These are phyloP conservation scores for Coniosporium apollinis DNA, from an alignment of 495 filamentous ascomycete genomes.

Conservation along the genomic window DNA sequence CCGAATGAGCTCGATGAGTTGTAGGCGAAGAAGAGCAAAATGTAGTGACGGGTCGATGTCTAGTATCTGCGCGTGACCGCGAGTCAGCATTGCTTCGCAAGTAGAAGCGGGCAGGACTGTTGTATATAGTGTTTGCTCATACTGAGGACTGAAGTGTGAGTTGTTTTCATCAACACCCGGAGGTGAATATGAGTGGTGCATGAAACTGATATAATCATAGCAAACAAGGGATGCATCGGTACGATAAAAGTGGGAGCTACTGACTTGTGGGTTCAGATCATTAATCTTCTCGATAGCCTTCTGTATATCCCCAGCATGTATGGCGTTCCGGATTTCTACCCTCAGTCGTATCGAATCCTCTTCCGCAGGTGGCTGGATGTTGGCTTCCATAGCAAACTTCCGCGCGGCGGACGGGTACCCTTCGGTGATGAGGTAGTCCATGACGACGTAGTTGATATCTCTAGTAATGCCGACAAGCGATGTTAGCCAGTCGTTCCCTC, in stretches of 20 bases:
- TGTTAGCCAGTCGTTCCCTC: too few relatives aligned
- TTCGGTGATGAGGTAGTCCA: constrained; percentile 94
- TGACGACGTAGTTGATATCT: constrained; percentile 87
- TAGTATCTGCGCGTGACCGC: constrained; percentile 56
- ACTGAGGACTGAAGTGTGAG: constrained; percentile 78
- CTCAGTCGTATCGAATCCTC: constrained; percentile 57
- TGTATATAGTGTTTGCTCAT: constrained; percentile 37
- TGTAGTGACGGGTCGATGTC: constrained; percentile 72
- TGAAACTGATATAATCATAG: constrained; percentile 96
- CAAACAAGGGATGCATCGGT: constrained; percentile 20
- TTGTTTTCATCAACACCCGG: constrained; percentile 80
- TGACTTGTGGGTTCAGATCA: constrained; percentile 77
- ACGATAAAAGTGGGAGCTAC: constrained; percentile 17
- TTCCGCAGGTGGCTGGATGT: constrained; percentile 56
- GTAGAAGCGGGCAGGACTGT: background rate
- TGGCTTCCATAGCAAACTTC: constrained; percentile 88
- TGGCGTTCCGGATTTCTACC: constrained; percentile 62
- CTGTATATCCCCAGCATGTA: constrained; percentile 71
- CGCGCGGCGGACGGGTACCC: constrained; percentile 86
- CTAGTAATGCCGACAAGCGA: constrained; percentile 29
- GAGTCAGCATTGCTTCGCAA: constrained; percentile 2
- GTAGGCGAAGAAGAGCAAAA: constrained; percentile 77
- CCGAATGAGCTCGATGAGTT: constrained; percentile 87
- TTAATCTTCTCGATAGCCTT: constrained; percentile 74
- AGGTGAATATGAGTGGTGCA: constrained; percentile 98